A percentile compares a stretch with the other conserved stretches of the same genome.
These are phyloP conservation scores for Exophiala lecanii-corni DNA, from an alignment of 2,329 filamentous ascomycete genomes.

Conservation along the genomic window DNA sequence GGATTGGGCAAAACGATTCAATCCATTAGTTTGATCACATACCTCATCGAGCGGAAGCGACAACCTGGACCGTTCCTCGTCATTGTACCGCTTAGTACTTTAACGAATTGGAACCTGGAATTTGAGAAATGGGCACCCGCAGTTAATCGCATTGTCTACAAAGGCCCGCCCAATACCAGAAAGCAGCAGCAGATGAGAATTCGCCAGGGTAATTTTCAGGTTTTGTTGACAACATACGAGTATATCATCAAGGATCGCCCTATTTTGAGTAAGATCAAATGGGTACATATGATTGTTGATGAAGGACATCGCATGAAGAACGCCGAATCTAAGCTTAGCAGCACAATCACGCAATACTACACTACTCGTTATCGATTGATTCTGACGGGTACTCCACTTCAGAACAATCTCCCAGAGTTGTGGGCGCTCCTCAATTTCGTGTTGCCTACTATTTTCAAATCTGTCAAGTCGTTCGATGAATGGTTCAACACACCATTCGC, in stretches of 20 bases:
- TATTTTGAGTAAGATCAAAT: slow-evolving; percentile 95
- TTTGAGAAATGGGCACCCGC: slow-evolving; percentile 98
- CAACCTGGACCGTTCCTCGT: slow-evolving; percentile 91
- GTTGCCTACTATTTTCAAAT: slow-evolving; percentile 97
- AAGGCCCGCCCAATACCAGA: slow-evolving; percentile 81
- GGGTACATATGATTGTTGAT: slow-evolving; percentile 99
- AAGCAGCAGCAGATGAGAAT: slow-evolving; percentile 93
- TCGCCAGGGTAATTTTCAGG: slow-evolving; percentile 91
- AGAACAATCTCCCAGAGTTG: slow-evolving; percentile 93
- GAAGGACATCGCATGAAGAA: slow-evolving; percentile 99
- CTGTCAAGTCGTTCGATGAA: slow-evolving; percentile 96
- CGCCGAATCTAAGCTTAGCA: slow-evolving; percentile 88
- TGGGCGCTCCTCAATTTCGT: slow-evolving; percentile 99
- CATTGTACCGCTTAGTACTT: slow-evolving; percentile 91
- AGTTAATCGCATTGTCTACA: slow-evolving; percentile 86
- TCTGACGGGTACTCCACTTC: slow-evolving; percentile 90
- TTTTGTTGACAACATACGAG: slow-evolving; percentile 94
- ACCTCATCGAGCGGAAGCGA: slow-evolving; percentile 92
- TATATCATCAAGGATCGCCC: slow-evolving; percentile 99
- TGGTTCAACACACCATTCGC: slow-evolving; percentile 99
- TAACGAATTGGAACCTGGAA: slow-evolving; percentile 98
- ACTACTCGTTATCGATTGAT: slow-evolving; percentile 92
- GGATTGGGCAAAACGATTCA: slow-evolving; percentile 99
- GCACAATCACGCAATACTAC: slow-evolving; percentile 92
- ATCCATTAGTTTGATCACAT: slow-evolving; percentile 94